phyloP scores from a whole-genome alignment of 768 basidiomycete genomes.

The Kwoniella pini region DNA sequence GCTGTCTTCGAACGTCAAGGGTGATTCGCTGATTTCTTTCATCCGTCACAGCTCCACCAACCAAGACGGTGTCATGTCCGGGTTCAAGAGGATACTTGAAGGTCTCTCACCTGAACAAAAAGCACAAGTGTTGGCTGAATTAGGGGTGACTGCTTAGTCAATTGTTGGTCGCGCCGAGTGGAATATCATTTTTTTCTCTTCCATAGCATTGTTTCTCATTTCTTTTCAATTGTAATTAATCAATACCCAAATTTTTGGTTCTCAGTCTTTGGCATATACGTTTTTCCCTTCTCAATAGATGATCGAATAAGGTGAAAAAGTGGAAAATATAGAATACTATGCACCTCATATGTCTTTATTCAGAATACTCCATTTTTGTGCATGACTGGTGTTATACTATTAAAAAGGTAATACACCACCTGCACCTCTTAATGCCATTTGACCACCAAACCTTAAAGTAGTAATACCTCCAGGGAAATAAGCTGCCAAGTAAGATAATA shows the following conservation, averaged over 20 bases:
- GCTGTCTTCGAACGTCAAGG: neutral
- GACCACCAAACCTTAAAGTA: constrained; percentile 53
- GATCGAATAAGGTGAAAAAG: neutral
- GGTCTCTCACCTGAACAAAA: constrained; percentile 38
- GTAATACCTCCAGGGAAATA: constrained; percentile 83
- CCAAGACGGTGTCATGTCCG: constrained; percentile 44
- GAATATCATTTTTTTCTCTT: neutral
- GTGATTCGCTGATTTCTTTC: neutral
- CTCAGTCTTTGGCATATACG: neutral
- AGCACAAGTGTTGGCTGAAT: constrained; percentile 31
- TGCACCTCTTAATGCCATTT: constrained; percentile 71
- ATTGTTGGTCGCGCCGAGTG: too few species aligned
- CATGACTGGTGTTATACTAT: neutral
- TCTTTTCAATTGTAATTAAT: constrained; percentile 5
- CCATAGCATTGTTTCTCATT: neutral
- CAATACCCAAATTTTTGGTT: too few species aligned
- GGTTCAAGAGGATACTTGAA: constrained; percentile 45
- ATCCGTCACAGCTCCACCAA: constrained; percentile 27
- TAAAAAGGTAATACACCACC: constrained; percentile 78
- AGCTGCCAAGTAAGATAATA: constrained; percentile 84
- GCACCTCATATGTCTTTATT: constrained; percentile 2
- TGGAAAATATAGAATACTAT: neutral
- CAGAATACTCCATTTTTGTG: too few species aligned
- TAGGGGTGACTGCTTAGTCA: constrained; percentile 13
- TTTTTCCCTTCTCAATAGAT: neutral